These are phyloP conservation scores for Rhizopus arrhizus DNA, from an alignment of 371 early-diverging fungal species.

Conservation along the genomic window DNA sequence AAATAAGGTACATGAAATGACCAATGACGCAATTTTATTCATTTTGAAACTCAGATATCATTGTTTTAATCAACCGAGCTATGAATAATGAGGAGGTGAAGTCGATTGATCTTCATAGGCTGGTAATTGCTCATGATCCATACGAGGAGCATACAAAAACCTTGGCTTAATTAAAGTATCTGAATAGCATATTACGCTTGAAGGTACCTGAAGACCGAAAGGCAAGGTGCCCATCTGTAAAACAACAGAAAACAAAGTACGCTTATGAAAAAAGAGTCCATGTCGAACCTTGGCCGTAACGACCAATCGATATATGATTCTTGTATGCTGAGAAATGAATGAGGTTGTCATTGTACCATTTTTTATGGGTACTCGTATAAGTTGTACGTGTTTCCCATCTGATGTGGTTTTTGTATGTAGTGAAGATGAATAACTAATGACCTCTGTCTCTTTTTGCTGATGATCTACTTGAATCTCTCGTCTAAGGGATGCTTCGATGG, in stretches of 20 bases:
- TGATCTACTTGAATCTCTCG: no score
- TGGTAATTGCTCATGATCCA: slow-evolving; percentile 21
- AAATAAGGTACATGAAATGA: slow-evolving; percentile 1
- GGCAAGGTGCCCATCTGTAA: slow-evolving; percentile 22
- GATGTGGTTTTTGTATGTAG: not conserved
- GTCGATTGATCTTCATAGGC: slow-evolving; percentile 15
- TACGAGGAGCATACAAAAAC: slow-evolving; percentile 11
- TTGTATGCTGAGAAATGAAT: slow-evolving; percentile 11
- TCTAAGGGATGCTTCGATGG: slow-evolving; percentile 9
- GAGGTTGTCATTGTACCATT: slow-evolving; percentile 21
- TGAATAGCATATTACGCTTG: slow-evolving; percentile 13
- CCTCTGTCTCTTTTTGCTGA: no score
- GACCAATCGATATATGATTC: slow-evolving; percentile 13
- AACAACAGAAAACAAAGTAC: slow-evolving; percentile 14
- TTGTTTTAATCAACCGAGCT: not conserved
- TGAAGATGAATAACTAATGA: no score
- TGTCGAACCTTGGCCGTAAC: slow-evolving; percentile 16
- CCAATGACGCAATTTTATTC: slow-evolving; percentile 2
- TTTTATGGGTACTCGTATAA: slow-evolving; percentile 8
- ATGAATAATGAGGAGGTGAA: slow-evolving; percentile 5
- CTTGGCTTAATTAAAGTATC: slow-evolving; percentile 18
- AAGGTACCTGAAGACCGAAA: slow-evolving; percentile 9
- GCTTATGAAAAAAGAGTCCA: slow-evolving; percentile 12
- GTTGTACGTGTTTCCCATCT: not conserved
- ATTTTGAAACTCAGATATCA: not conserved